Evolutionary conservation across 108 stramenopile genomes (phyloP).

Genomic region (Discostella stelligeroides): DNA sequence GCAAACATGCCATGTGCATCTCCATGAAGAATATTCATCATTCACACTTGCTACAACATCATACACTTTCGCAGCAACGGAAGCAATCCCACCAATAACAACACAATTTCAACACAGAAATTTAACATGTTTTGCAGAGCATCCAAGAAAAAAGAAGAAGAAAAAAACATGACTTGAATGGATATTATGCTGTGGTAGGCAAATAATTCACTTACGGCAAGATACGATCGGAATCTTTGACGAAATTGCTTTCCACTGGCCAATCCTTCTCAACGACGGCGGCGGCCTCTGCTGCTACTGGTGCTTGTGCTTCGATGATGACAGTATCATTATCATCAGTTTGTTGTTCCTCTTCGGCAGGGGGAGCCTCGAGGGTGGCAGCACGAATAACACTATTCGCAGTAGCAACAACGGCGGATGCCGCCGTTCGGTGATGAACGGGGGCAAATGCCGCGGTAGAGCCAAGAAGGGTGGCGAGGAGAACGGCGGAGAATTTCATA

Average conservation of each 20-base stretch:
- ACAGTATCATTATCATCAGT: no score
- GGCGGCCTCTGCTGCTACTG: not conserved
- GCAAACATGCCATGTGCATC: constrained; percentile 37
- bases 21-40: constrained; percentile 28
- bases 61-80: no score
- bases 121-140: no score
- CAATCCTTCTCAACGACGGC: constrained; percentile 26
- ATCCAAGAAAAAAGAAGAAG: no score
- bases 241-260: constrained; percentile 29
- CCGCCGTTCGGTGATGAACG: no score
- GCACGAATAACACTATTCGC: not conserved
- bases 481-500: constrained; percentile 47
- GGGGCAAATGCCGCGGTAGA: constrained; percentile 35
- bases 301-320: not conserved
- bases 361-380: constrained; percentile 38
- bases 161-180: no score
- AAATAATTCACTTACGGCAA: constrained; percentile 47
- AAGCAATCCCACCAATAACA: no score
- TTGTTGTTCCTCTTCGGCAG: constrained; percentile 5
- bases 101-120: not conserved
- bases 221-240: constrained; percentile 49
- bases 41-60: constrained; percentile 8
- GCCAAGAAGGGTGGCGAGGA: constrained; percentile 26
- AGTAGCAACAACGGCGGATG: not conserved
- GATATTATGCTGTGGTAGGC: no score